phyloP scores from a whole-genome alignment of 768 basidiomycete species.

The Sutorius australiensis region DNA sequence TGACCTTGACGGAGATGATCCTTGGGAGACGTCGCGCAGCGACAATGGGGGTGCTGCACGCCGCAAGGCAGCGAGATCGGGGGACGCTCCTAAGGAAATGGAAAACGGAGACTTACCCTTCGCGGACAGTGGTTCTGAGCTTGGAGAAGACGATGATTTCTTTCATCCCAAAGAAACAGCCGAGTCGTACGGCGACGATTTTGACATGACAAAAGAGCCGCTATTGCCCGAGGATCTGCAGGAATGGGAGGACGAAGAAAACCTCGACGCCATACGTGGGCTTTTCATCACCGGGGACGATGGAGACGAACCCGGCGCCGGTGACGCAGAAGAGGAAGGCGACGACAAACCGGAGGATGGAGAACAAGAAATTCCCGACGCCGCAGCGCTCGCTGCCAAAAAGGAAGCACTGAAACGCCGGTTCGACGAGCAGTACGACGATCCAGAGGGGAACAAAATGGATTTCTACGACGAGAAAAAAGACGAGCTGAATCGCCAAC shows the following conservation, averaged over 20 bases:
- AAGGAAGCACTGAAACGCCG: slow-evolving; percentile 91
- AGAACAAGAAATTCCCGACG: slow-evolving; percentile 38
- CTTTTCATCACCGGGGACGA: slow-evolving; percentile 84
- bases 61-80: slow-evolving; percentile 39
- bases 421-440: slow-evolving; percentile 96
- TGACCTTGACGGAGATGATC: slow-evolving; percentile 5
- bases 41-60: slow-evolving; percentile 50
- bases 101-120: slow-evolving; percentile 52
- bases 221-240: slow-evolving; percentile 49
- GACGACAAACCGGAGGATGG: slow-evolving; percentile 39
- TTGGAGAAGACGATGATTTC: slow-evolving; percentile 61
- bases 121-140: slow-evolving; percentile 77
- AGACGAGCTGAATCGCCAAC: slow-evolving; percentile 84
- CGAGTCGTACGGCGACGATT: slow-evolving; percentile 41
- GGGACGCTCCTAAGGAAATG: slow-evolving; percentile 35
- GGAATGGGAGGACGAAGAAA: slow-evolving; percentile 81
- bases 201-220: slow-evolving; percentile 69
- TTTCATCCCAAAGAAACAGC: slow-evolving; percentile 54
- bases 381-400: slow-evolving; percentile 68
- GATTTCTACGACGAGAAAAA: slow-evolving; percentile 93
- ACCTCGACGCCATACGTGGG: slow-evolving; percentile 80
- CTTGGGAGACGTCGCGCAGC: not conserved
- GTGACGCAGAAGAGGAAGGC: slow-evolving; percentile 37
- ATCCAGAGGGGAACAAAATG: slow-evolving; percentile 69
- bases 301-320: slow-evolving; percentile 41